These are phyloP conservation scores for Tolypocladium sp. DNA, from an alignment of 2,329 filamentous ascomycete genomes.

Conservation along the genomic window DNA sequence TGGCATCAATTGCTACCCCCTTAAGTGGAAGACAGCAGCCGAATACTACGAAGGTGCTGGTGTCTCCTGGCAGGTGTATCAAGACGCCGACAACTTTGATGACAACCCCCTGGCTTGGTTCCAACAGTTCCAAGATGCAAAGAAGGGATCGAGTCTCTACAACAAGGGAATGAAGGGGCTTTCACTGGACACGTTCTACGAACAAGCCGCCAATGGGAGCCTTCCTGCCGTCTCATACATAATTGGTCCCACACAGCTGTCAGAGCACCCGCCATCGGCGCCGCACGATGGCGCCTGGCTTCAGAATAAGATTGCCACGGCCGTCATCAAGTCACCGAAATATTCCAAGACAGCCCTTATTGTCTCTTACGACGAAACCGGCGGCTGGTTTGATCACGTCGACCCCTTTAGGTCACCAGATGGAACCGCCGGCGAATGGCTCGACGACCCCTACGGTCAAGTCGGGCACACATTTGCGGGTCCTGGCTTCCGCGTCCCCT, in stretches of 20 bases:
- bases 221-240: constrained; percentile 43
- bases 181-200: constrained; percentile 39
- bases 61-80: constrained; percentile 41
- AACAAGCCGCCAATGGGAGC: constrained; percentile 37
- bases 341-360: constrained; percentile 39
- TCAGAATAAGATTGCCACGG: constrained; percentile 40
- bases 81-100: constrained; percentile 41
- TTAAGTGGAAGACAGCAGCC: constrained; percentile 43
- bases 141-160: constrained; percentile 27
- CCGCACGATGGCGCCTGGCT: constrained; percentile 46
- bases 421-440: constrained; percentile 43
- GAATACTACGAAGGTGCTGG: constrained; percentile 38
- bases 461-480: constrained; percentile 26
- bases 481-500: constrained; percentile 37
- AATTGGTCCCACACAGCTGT: constrained; percentile 39
- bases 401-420: constrained; percentile 38
- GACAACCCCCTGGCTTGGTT: constrained; percentile 47
- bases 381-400: constrained; percentile 46
- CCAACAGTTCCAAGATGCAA: constrained; percentile 38
- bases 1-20: constrained; percentile 40
- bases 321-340: constrained; percentile 37
- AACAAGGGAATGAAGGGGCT: constrained; percentile 36
- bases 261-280: constrained; percentile 43
- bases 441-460: constrained; percentile 28
- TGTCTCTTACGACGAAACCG: constrained; percentile 37